Percentiles rank a stretch among this genome's conserved stretches.
Evolutionary conservation across 345 rosid genomes (phyloP).

Genomic region (Gossypium australe): DNA sequence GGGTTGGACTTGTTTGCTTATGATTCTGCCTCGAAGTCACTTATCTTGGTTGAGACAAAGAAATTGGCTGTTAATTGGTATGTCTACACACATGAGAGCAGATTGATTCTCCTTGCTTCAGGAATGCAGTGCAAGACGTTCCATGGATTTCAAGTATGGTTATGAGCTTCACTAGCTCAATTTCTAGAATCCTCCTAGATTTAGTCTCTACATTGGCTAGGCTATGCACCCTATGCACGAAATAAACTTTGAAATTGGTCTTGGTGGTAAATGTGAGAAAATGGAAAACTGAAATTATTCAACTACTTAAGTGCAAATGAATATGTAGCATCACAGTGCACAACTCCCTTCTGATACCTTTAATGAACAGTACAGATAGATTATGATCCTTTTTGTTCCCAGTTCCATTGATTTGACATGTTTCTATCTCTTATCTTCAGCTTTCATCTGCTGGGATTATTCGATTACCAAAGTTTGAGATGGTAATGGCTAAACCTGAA

Average conservation of each 20-base stretch:
- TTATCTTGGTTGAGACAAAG: conserved; percentile 74
- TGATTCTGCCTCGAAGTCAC: conserved; percentile 53
- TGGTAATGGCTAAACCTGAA: conserved; percentile 87
- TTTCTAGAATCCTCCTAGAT: neutral
- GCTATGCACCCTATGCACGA: neutral
- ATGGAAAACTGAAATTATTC: neutral
- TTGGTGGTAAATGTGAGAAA: neutral
- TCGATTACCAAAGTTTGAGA: conserved; percentile 91
- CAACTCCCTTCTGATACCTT: neutral
- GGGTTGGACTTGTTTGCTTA: conserved; percentile 83
- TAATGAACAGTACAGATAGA: neutral
- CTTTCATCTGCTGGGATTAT: conserved; percentile 88
- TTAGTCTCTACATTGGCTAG: neutral
- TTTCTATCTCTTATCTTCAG: conserved; percentile 45
- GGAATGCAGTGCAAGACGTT: conserved; percentile 93
- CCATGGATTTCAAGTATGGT: conserved; percentile 80
- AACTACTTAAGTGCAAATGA: neutral
- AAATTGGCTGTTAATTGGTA: conserved; percentile 75
- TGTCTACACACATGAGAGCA: conserved; percentile 89
- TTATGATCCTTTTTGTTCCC: neutral
- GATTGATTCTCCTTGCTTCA: conserved; percentile 95
- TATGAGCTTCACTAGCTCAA: conserved; percentile 3
- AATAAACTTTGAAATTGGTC: neutral
- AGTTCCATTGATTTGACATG: conserved; percentile 12
- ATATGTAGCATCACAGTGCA: neutral